Base-by-base conservation (phyloP, 2,329 filamentous ascomycete species). In the Pseudogymnoascus destructans region DNA sequence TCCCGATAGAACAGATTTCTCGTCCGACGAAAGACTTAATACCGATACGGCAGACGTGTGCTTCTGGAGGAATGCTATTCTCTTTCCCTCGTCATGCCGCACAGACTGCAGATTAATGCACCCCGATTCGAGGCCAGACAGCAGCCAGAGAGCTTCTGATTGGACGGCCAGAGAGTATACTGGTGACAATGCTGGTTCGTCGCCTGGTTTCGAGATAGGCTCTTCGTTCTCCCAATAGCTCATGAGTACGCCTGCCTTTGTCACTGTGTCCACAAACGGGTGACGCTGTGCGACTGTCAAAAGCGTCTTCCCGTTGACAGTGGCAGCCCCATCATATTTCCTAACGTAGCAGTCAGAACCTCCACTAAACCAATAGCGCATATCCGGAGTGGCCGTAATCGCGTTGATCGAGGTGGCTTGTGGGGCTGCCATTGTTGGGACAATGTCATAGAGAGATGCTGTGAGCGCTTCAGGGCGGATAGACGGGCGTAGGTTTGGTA, bases 181-280 rank as follows among this genome's bases (percentile, higher is more conserved):
- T 0, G 93, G 90, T 8, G 89, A 95, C n/a, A 92, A 72, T 4
- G 79, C 73, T 21, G 81, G 73, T 2, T 88, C 85, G 54, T 86
- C 75, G 1, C 63, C 65, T 5, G 61, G 59, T n/a, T 36, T 62
- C 15, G 67, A 69, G 2, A 73, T 63, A 1, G 82, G 81, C 68
- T 98, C 92, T 70, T 96, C 91, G 66, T 97, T 98, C 71, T 96
- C 93, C 93, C 93, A 98, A 71, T 98, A 98, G 57, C 88, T 95
- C 79, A 96, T 85, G 55, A 97, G 74, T 5, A 95, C 88, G 1
- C 91, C 93, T 1, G 92, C 91, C 72, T 98, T 98, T 59, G 89
- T 89, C 42, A 98, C 93, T 66, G 89, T 95, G 70, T 98, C 93
- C 38, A 98, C 93, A 66, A 97, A 98, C 0, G 93, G 93, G 69